Percentiles rank a stretch among this genome's conserved stretches.
Conservation (phyloP, 2,329 filamentous ascomycete genomes). For the Talaromyces sp. region DNA sequence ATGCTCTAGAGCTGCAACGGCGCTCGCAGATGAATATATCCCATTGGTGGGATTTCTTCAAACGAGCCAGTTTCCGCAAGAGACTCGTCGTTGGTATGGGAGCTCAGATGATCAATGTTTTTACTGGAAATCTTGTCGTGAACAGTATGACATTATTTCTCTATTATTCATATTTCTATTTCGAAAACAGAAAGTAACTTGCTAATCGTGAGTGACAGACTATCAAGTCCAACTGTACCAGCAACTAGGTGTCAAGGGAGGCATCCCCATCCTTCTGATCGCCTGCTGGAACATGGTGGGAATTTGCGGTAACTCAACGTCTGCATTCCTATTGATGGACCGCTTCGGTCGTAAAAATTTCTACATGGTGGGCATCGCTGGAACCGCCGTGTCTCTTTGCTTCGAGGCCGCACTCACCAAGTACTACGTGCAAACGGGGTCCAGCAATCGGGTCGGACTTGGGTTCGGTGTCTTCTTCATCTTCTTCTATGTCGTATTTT, state of each 20-base stretch:
- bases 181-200: neutral
- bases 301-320: neutral
- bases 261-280: neutral
- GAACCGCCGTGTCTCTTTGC: neutral
- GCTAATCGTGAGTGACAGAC: neutral
- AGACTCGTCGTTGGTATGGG: neutral
- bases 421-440: neutral
- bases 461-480: neutral
- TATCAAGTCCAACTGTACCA: neutral
- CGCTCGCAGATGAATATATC: neutral
- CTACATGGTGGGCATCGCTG: conserved; percentile 11
- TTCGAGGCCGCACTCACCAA: neutral
- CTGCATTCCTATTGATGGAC: conserved; percentile 26
- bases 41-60: neutral
- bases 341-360: conserved; percentile 35
- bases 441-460: neutral
- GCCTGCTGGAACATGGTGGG: neutral
- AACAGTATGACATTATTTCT: neutral
- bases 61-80: neutral
- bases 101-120: neutral
- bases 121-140: neutral
- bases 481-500: neutral
- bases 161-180: neutral
- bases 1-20: neutral
- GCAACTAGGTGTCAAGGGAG: neutral